A percentile compares a stretch with the other conserved stretches of the same genome.
Evolutionary conservation across 768 basidiomycete genomes (phyloP).

Genomic region (Tulasnella sp.): DNA sequence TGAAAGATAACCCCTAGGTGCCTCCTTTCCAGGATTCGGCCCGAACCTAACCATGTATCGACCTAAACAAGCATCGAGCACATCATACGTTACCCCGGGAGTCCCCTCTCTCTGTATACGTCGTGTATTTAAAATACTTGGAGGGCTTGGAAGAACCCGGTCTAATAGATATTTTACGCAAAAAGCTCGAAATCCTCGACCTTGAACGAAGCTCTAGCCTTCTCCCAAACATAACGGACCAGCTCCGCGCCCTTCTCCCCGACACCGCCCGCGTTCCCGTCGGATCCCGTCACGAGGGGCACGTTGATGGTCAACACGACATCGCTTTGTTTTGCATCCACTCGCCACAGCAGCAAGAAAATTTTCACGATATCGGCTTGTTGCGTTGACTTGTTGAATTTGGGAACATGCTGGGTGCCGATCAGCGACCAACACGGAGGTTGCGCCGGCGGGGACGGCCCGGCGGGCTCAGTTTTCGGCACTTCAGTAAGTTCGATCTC

Average conservation of each 20-base stretch:
- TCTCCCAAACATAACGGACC: conserved; percentile 49
- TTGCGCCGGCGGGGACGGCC: conserved; percentile 40
- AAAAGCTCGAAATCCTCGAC: conserved; percentile 72
- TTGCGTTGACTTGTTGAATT: conserved; percentile 58
- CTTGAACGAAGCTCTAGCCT: conserved; percentile 55
- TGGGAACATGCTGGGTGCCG: conserved; percentile 69
- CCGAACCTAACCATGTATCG: background rate
- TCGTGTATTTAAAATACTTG: background rate
- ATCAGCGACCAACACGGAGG: conserved; percentile 58
- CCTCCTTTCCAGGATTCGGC: background rate
- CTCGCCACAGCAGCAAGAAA: conserved; percentile 74
- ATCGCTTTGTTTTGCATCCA: conserved; percentile 68
- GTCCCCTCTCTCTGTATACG: background rate
- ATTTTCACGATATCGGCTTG: conserved; percentile 67
- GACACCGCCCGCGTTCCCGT: conserved; percentile 40
- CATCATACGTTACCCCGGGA: background rate
- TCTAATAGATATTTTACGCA: conserved; percentile 34
- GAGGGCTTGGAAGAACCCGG: background rate
- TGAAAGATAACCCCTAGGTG: conserved; percentile 8
- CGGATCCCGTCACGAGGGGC: conserved; percentile 50
- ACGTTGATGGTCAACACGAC: conserved; percentile 82
- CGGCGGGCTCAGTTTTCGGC: background rate
- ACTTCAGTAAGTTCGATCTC: conserved; percentile 34
- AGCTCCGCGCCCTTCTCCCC: conserved; percentile 42
- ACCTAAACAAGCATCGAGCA: background rate